These are phyloP conservation scores for Skeletonema grethae DNA, from an alignment of 108 stramenopile genomes.

Conservation along the genomic window DNA sequence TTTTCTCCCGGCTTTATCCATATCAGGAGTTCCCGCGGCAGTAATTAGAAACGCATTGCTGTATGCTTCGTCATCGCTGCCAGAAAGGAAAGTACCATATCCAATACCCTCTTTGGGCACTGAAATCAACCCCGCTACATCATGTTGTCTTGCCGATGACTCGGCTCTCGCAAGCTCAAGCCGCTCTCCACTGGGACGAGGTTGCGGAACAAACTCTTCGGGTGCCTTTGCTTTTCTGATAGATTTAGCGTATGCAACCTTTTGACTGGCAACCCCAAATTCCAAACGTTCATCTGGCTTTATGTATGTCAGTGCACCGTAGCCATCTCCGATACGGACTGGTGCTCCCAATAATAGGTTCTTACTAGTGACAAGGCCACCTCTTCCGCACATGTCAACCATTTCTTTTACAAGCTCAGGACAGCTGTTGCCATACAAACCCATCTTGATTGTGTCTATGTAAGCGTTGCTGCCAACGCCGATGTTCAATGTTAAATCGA, in stretches of 20 bases:
- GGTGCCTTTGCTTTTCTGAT: slow-evolving; percentile 49
- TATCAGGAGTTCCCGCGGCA: slow-evolving; percentile 51
- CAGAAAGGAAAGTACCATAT: slow-evolving; percentile 69
- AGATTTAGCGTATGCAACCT: slow-evolving; percentile 62
- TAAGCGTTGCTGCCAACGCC: slow-evolving; percentile 63
- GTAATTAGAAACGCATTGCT: slow-evolving; percentile 74
- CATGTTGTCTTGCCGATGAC: slow-evolving; percentile 47
- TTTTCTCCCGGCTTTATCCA: slow-evolving; percentile 65
- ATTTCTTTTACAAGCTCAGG: slow-evolving; percentile 56
- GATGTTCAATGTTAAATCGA: slow-evolving; percentile 48
- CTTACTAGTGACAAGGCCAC: slow-evolving; percentile 59
- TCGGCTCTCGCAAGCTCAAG: slow-evolving; percentile 47
- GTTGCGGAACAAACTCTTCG: slow-evolving; percentile 67
- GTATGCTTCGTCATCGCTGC: slow-evolving; percentile 74
- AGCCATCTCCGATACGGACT: slow-evolving; percentile 50
- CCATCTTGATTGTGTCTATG: slow-evolving; percentile 53
- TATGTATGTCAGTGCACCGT: slow-evolving; percentile 58
- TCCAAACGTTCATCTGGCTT: slow-evolving; percentile 61
- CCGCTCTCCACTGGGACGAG: slow-evolving; percentile 47
- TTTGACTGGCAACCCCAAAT: slow-evolving; percentile 76
- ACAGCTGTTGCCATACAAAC: slow-evolving; percentile 71
- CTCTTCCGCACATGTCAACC: slow-evolving; percentile 49
- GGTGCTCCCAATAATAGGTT: slow-evolving; percentile 60
- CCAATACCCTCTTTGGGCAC: slow-evolving; percentile 78
- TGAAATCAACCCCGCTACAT: slow-evolving; percentile 67